Base-by-base conservation (phyloP, 176 grass and related monocot species). In the Pontederia crassipes region DNA sequence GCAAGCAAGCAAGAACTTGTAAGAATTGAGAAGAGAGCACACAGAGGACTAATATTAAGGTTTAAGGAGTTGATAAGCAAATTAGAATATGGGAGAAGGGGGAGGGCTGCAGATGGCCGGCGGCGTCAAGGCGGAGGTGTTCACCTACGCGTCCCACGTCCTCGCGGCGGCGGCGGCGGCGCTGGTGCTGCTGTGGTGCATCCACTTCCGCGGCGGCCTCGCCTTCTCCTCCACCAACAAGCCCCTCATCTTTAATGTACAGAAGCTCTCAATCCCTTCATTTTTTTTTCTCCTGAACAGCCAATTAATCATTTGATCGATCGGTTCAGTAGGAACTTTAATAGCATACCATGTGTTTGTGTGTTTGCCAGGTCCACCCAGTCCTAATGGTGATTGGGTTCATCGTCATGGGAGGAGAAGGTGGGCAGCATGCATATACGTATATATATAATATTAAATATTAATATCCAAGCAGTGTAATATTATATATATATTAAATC, bases 161-260 rank as follows among this genome's bases (percentile, higher is more conserved):
- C 68, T 89, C 10, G 75, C 80, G 17, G 72, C 35, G 8, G 65
- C 66, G 49, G 80, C 86, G 29, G 32, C 69, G 15, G 71, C 51
- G 69, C 60, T 95, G 80, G 87, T 95, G 45, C 20, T 95, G n/a
- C 15, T 95, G 8, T 95, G 90, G 90, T 79, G 80, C 74, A 58
- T 86, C 72, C 75, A 79, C 52, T 87, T 81, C 78, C 75, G 83
- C 46, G 90, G 90, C 45, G 90, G 90, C 28, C 68, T 95, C 0
- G 71, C 86, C 49, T 80, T 89, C 54, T 46, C 58, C 7, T 87
- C 86, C 48, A 0, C 27, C 15, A 2, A 89, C 64, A 89, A 95
- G 68, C 65, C 61, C 10, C 90, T 78, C 65, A 79, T 95, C 78
- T 95, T 95, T 65, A 95, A 95, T 70, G 27, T 80, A 66, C 18